Evolutionary conservation across 139 green algal species (phyloP).

Genomic region (Pleodorina starrii): DNA sequence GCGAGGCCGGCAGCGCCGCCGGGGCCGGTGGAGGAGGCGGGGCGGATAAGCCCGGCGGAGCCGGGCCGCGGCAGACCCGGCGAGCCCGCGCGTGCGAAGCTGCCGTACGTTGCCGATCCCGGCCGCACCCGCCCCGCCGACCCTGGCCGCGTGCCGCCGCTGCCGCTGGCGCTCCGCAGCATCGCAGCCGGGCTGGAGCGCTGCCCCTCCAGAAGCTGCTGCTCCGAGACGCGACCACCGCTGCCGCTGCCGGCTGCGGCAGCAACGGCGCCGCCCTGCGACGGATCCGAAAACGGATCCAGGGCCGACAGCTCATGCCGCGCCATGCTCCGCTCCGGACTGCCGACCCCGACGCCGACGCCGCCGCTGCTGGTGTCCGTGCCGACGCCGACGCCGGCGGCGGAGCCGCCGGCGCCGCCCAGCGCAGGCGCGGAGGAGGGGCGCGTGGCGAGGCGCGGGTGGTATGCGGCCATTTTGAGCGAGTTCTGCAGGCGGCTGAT

Average conservation of each 20-base stretch:
- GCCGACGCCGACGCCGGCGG: background rate
- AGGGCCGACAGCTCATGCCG: background rate
- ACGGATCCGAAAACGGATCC: background rate
- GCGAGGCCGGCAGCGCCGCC: background rate
- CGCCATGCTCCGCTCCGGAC: background rate
- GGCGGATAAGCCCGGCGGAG: background rate
- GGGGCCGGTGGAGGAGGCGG: background rate
- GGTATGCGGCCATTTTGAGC: constrained; percentile 13
- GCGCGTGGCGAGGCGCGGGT: background rate
- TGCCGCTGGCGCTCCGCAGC: background rate
- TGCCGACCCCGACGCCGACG: background rate
- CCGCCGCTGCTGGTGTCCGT: background rate
- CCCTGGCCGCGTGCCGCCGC: background rate
- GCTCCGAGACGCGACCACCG: background rate
- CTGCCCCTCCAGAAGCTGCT: background rate
- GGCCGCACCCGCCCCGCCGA: background rate
- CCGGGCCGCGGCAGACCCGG: background rate
- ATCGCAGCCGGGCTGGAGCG: background rate
- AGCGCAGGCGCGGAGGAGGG: constrained; percentile 2
- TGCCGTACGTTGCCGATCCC: background rate
- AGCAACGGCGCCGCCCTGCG: background rate
- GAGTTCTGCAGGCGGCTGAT: constrained; percentile 18
- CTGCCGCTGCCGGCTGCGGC: background rate
- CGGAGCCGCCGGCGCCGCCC: background rate
- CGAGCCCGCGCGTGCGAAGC: background rate